Base-by-base conservation (phyloP, 768 basidiomycete species). In the Trichaptum fuscoviolaceum region DNA sequence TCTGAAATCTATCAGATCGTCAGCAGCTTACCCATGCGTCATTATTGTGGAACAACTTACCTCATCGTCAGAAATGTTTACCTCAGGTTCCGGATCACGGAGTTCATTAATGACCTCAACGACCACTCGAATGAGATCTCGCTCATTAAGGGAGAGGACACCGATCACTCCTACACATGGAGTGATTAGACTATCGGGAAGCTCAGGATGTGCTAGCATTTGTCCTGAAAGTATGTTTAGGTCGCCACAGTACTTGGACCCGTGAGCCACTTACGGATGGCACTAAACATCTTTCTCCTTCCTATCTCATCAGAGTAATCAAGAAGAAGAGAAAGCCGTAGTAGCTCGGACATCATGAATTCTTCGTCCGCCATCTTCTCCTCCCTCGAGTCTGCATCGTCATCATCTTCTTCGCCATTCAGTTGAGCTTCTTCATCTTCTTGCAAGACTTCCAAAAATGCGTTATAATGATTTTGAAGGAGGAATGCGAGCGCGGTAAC, bases 281-380 rank as follows among this genome's bases (percentile, higher is more conserved):
- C 76, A 52, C 77, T 76, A 67, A 83, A 84, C 80, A 83, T 82
- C 75, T 82, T 82, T 63, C 83, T 70, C 63, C 84, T 67, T 0
- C 84, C 84, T 58, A 82, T 84, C 73, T 85, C 84, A 70, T 85
- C 84, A 20, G 80, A 77, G 67, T 83, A 84, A 69, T 84, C 84
- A 20, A 80, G 71, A 64, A 78, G 73, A 24, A 81, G 75, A 0
- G 81, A 82, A 57, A 84, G 70, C 62, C 75, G 75, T 25, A 84
- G 75, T 57, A 85, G 69, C 69, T 85, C 81, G 6, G 75, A 73
- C n/a, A 83, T 74, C 25, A 84, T 71, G 67, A 84, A 83, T 26
- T 75, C 75, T 24, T 65, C 65, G 23, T 71, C 70, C 30, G 66
- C 69, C 15, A 66, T 62, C 12, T 68, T 67, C 12, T 72, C 73